Percentiles rank a stretch among this genome's conserved stretches.
Conservation (phyloP, 768 basidiomycete species). For the Hericium erinaceus region DNA sequence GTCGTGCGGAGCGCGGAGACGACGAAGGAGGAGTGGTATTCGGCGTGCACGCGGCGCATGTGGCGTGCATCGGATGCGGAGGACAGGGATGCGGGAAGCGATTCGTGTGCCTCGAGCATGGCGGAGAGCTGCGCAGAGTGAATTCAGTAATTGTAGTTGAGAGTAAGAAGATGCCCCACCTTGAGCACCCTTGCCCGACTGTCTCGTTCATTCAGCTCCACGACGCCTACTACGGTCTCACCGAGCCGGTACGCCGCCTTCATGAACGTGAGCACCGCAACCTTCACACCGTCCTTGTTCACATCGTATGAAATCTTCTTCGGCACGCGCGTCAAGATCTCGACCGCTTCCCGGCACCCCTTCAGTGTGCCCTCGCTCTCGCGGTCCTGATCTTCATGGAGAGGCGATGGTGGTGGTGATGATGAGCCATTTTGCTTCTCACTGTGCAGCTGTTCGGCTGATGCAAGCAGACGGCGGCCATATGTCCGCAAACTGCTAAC, state of each 20-base stretch:
- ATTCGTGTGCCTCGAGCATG: constrained; percentile 84
- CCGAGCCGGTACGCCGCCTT: constrained; percentile 89
- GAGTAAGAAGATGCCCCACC: constrained; percentile 29
- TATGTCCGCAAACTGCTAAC: constrained; percentile 9
- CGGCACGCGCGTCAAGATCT: constrained; percentile 81
- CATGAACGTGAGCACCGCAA: constrained; percentile 86
- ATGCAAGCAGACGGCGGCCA: constrained; percentile 5
- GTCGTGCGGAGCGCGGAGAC: constrained; percentile 66
- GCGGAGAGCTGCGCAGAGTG: constrained; percentile 59
- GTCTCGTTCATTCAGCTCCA: constrained; percentile 73
- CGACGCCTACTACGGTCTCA: constrained; percentile 83
- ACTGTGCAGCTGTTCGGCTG: constrained; percentile 4
- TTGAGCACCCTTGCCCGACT: constrained; percentile 73
- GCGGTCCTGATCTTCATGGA: constrained; percentile 19
- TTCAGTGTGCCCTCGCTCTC: constrained; percentile 39
- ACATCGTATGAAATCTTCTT: constrained; percentile 96
- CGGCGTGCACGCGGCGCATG: constrained; percentile 72
- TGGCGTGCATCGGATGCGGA: constrained; percentile 38
- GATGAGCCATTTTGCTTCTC: neutral
- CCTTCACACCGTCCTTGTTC: constrained; percentile 82
- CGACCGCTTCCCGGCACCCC: constrained; percentile 79
- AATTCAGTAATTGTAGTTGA: neutral
- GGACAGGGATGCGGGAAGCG: constrained; percentile 53
- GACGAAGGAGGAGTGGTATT: constrained; percentile 74
- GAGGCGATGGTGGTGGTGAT: neutral